Conservation (phyloP, 1,284 basidiomycete genomes). For the Cutaneotrichosporon mucoides region DNA sequence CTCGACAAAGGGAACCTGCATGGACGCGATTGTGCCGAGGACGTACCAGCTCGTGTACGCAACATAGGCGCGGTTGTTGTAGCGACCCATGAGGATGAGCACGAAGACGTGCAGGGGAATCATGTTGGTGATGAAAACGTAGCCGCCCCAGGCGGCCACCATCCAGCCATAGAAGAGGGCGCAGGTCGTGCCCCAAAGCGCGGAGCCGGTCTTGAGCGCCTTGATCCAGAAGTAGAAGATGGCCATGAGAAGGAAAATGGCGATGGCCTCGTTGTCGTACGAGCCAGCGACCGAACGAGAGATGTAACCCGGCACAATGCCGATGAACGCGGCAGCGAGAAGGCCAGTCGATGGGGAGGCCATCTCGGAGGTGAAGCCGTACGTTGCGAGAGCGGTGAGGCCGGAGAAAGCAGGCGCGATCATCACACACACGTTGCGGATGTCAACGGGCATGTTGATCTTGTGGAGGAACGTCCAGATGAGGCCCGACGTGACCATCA, state of each 20-base stretch:
- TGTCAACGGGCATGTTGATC: slow-evolving; percentile 92
- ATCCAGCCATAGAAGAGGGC: slow-evolving; percentile 99
- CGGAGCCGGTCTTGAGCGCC: slow-evolving; percentile 89
- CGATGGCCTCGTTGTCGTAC: slow-evolving; percentile 99
- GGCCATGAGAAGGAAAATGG: slow-evolving; percentile 99
- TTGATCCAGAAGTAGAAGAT: slow-evolving; percentile 98
- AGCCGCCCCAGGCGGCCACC: slow-evolving; percentile 99
- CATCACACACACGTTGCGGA: slow-evolving; percentile 94
- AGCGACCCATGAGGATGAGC: slow-evolving; percentile 95
- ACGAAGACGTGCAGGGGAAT: slow-evolving; percentile 92
- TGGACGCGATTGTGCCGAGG: slow-evolving; percentile 91
- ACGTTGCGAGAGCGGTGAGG: slow-evolving; percentile 95
- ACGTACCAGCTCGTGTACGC: slow-evolving; percentile 98
- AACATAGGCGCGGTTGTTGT: slow-evolving; percentile 85
- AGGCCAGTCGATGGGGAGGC: slow-evolving; percentile 90
- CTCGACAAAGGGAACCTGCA: slow-evolving; percentile 99
- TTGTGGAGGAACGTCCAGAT: slow-evolving; percentile 89
- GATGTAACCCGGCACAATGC: slow-evolving; percentile 93
- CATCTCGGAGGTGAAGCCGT: slow-evolving; percentile 93
- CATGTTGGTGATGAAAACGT: slow-evolving; percentile 99
- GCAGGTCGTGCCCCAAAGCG: slow-evolving; percentile 81
- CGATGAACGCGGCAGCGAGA: slow-evolving; percentile 95
- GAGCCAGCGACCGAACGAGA: slow-evolving; percentile 98
- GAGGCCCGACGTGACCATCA: slow-evolving; percentile 96
- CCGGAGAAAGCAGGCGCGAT: slow-evolving; percentile 96